Percentiles rank a stretch among this genome's conserved stretches.
Evolutionary conservation across 1,284 basidiomycete species (phyloP).

Genomic region (Ceratorhiza oryzae-sativae): DNA sequence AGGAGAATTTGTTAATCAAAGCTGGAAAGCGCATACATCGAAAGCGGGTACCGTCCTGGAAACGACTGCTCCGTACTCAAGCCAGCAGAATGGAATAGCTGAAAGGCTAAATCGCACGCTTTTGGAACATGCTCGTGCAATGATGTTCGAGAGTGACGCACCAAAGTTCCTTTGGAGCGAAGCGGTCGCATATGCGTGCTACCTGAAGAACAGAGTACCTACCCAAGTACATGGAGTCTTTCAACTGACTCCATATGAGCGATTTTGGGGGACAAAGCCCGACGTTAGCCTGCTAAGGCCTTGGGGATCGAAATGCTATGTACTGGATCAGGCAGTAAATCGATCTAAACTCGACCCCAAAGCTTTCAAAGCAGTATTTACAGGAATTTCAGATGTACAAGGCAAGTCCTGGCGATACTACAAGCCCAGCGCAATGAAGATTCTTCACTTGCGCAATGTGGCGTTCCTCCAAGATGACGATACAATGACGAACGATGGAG

Average conservation of each 20-base stretch:
- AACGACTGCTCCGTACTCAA: slow-evolving; percentile 52
- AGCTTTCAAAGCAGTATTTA: background rate
- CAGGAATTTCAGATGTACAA: slow-evolving; percentile 12
- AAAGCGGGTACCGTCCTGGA: slow-evolving; percentile 44
- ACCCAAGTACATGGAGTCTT: slow-evolving; percentile 48
- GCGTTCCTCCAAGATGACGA: background rate
- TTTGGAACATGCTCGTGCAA: slow-evolving; percentile 43
- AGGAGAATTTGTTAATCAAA: slow-evolving; percentile 43
- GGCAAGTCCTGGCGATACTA: slow-evolving; percentile 30
- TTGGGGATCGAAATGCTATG: slow-evolving; percentile 13
- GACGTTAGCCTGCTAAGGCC: slow-evolving; percentile 45
- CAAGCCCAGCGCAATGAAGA: background rate
- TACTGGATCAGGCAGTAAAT: slow-evolving; percentile 14
- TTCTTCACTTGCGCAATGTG: background rate
- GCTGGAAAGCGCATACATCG: slow-evolving; percentile 10
- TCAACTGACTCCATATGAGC: slow-evolving; percentile 49
- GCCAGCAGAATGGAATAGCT: slow-evolving; percentile 53
- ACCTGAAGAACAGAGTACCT: slow-evolving; percentile 53
- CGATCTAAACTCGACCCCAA: slow-evolving; percentile 6
- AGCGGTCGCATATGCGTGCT: slow-evolving; percentile 52
- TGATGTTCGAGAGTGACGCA: slow-evolving; percentile 47
- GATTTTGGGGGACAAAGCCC: slow-evolving; percentile 47
- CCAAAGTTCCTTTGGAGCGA: slow-evolving; percentile 54
- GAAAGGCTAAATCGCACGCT: slow-evolving; percentile 53
- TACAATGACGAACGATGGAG: background rate